These are phyloP conservation scores for Cordyceps farinosa DNA, from an alignment of 2,329 filamentous ascomycete genomes.

Conservation along the genomic window DNA sequence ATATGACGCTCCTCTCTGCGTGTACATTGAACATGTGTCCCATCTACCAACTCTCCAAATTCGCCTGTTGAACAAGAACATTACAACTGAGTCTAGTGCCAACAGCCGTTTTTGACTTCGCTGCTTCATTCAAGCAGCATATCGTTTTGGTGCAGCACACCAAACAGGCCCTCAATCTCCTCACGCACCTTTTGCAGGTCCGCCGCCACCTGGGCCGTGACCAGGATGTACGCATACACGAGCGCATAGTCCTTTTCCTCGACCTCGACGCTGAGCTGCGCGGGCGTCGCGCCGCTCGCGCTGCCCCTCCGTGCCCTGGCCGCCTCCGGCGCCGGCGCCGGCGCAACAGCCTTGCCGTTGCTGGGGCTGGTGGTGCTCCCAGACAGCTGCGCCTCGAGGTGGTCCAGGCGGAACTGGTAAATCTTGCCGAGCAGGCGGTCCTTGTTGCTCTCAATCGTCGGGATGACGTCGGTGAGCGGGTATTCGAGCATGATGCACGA, in stretches of 20 bases:
- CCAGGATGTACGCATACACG: slow-evolving; percentile 82
- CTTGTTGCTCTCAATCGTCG: slow-evolving; percentile 74
- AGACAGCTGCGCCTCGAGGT: slow-evolving; percentile 40
- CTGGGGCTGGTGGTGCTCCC: slow-evolving; percentile 20
- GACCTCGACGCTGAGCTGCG: slow-evolving; percentile 21
- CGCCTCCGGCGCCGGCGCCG: slow-evolving; percentile 18
- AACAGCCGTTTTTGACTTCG: background rate
- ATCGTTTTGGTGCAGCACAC: slow-evolving; percentile 58
- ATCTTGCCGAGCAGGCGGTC: slow-evolving; percentile 84
- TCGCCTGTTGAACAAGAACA: no score
- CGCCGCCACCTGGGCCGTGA: slow-evolving; percentile 63
- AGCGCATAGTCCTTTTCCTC: slow-evolving; percentile 82
- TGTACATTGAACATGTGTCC: background rate
- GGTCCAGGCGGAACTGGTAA: slow-evolving; percentile 76
- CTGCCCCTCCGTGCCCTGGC: background rate
- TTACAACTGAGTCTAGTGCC: background rate
- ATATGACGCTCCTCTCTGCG: background rate
- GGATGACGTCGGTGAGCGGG: slow-evolving; percentile 82
- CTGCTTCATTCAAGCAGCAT: slow-evolving; percentile 50
- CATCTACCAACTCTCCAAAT: background rate
- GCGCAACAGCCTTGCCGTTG: slow-evolving; percentile 21
- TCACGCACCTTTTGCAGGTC: slow-evolving; percentile 58
- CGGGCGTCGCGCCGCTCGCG: slow-evolving; percentile 13
- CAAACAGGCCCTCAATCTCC: slow-evolving; percentile 62
- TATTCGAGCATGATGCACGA: slow-evolving; percentile 94